Evolutionary conservation across 1,284 basidiomycete genomes (phyloP), one percentile per base, ranked within the genome.

Genomic region (Leccinum solheimii): DNA sequence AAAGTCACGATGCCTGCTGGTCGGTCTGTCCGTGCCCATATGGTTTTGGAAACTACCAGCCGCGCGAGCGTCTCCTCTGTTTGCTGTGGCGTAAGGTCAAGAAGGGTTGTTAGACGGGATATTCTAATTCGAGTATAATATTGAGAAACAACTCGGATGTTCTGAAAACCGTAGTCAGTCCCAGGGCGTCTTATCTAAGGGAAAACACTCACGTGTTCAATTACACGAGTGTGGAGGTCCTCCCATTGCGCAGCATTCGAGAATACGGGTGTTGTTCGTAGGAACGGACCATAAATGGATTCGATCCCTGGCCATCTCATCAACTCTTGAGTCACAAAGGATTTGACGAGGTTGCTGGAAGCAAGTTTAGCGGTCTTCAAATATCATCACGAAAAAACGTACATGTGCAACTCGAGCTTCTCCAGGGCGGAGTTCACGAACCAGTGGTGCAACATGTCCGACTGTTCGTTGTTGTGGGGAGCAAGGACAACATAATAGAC

Each of bases 231-330:
- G 75, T 99, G 97, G 40, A 99, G 83, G 69, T 97, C 93, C 72
- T 97, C 92, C 95, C 96, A 99, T 63, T 94, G 85, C 67, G 92
- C 88, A 60, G 92, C 86, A 26, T 81, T 76, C 13, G 83, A 83
- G 74, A 99, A 99, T 3, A 98, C 91, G 5, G 87, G 84, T 0
- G 94, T 95, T 69, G 85, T 83, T 56, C 87, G 86, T 56, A 99
- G 78, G 67, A 90, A 90, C 7, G 89, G 85, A 30, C 95, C 96
- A 74, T 98, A 99, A 16, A 98, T 82, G 6, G 81, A 79, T 73
- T 95, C 90, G 57, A 99, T 96, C n/a, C 95, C 94, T 0, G 97
- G 95, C 97, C 97, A 99, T 64, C 97, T 83, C 94, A 98, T 98
- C 51, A 99, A 81, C 73, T 99, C 97, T 49, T 88, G 89, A 2